A percentile compares a stretch with the other conserved stretches of the same genome.
Conservation (phyloP, 441 rosid genomes). For the Biscutella laevigata region DNA sequence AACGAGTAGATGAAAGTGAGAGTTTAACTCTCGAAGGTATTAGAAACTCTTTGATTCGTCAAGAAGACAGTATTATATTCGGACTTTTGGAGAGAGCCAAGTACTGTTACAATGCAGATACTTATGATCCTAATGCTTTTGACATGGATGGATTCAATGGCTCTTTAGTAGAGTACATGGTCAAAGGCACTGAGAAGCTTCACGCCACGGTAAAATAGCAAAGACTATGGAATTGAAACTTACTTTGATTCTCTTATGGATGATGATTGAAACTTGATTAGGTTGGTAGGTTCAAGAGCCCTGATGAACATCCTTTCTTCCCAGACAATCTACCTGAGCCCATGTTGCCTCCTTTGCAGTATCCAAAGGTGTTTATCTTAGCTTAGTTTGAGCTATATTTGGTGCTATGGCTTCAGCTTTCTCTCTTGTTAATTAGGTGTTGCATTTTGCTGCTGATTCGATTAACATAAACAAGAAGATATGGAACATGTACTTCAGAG, state of each 20-base stretch:
- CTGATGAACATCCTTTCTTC: slow-evolving; percentile 92
- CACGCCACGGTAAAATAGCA: slow-evolving; percentile 52
- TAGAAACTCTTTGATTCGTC: slow-evolving; percentile 62
- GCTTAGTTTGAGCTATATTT: slow-evolving; percentile 1
- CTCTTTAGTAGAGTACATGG: slow-evolving; percentile 73
- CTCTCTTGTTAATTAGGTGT: slow-evolving; percentile 37
- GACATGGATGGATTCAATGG: slow-evolving; percentile 71
- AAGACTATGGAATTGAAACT: neutral
- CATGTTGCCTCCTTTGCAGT: slow-evolving; percentile 75
- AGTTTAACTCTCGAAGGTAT: slow-evolving; percentile 67
- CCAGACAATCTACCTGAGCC: slow-evolving; percentile 63
- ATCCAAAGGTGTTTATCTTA: slow-evolving; percentile 44
- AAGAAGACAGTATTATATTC: slow-evolving; percentile 90
- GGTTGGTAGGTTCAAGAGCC: slow-evolving; percentile 89
- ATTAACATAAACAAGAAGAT: slow-evolving; percentile 69
- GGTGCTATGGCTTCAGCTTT: neutral
- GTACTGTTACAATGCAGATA: slow-evolving; percentile 64
- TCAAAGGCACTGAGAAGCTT: slow-evolving; percentile 76
- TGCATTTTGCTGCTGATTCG: slow-evolving; percentile 63
- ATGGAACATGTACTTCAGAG: slow-evolving; percentile 83
- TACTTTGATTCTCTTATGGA: slow-evolving; percentile 8
- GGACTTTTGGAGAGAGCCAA: slow-evolving; percentile 78
- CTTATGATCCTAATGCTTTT: slow-evolving; percentile 69
- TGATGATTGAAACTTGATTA: no score
- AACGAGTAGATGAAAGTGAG: slow-evolving; percentile 70